Evolutionary conservation across 2,329 filamentous ascomycete genomes (phyloP), one percentile per base, ranked within the genome.

Genomic region (Diaporthe vaccinii): DNA sequence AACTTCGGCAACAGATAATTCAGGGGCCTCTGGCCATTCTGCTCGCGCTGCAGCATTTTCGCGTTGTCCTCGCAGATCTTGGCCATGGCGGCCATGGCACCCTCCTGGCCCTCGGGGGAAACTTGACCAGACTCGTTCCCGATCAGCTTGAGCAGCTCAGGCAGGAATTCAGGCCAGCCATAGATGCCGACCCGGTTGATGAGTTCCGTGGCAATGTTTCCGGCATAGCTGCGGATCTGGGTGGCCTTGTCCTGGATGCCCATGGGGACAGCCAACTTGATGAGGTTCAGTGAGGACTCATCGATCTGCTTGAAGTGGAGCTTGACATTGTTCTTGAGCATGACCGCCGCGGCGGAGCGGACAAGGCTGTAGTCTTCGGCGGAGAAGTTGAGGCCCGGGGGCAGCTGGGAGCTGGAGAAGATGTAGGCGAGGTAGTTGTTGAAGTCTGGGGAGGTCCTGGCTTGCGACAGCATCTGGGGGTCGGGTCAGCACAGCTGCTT

Each of bases 31-130:
- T 98, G 93, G 76, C 95, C 95, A 81, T 95, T 92, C 83, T 98
- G 95, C 78, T 98, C 95, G 80, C 93, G 92, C 84, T 98, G 95
- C 72, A 99, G 87, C 75, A 95, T 89, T 82, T 94, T 95, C 81
- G 91, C 93, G 85, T 98, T 98, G 85, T 99, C 97, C 85, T 99
- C 97, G 85, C 97, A 99, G 77, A 99, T 96, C 87, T 98, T 98
- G 83, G 93, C 88, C 84, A 99, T 88, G 65, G 97, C 96, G 67
- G 94, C 92, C 94, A 98, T 98, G 79, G 95, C 96, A 76, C 96
- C 96, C 83, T 99, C 96, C 82, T 98, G 95, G 17, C 93, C 92
- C 81, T 94, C 90, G 58, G 89, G 86, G 9, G 94, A 87, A 31
- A 92, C 87, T 77, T 93, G 91, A 55, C 94, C 93, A 61, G 87